Conservation (phyloP, 1,284 basidiomycete genomes). For the Lignosus rhinocerotis region DNA sequence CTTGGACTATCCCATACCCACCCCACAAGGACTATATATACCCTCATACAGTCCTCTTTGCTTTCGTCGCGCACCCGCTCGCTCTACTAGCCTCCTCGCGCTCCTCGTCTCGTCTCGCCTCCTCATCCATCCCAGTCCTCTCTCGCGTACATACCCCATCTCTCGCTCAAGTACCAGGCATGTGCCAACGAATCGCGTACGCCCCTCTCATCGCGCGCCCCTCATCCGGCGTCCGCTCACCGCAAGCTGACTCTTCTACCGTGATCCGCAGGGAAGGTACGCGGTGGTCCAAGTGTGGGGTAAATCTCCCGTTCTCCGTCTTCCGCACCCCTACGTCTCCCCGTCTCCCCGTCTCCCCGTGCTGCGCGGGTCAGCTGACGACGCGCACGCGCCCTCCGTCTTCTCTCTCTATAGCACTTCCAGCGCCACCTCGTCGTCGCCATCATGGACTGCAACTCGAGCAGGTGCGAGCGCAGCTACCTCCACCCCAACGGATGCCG, state of each 20-base stretch:
- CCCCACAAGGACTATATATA: neutral
- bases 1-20: neutral
- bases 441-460: constrained; percentile 66
- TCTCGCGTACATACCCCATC: neutral
- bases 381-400: constrained; percentile 8
- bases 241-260: constrained; percentile 1
- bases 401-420: constrained; percentile 59
- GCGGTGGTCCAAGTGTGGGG: constrained; percentile 66
- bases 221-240: neutral
- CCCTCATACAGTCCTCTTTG: neutral
- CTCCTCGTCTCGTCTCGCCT: neutral
- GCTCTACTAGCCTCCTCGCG: neutral
- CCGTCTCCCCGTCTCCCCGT: constrained; percentile 8
- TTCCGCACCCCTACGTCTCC: neutral
- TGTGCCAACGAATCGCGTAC: constrained; percentile 42
- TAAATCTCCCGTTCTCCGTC: constrained; percentile 31
- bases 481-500: constrained; percentile 57
- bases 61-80: neutral
- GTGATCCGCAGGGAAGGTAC: constrained; percentile 60
- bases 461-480: constrained; percentile 61
- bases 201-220: constrained; percentile 18
- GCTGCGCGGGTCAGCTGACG: constrained; percentile 22
- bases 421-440: constrained; percentile 68
- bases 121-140: neutral
- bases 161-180: constrained; percentile 12